Evolutionary conservation across 2,329 filamentous ascomycete genomes (phyloP), one percentile per base, ranked within the genome.

Genomic region (Aspergillus viridinutans): DNA sequence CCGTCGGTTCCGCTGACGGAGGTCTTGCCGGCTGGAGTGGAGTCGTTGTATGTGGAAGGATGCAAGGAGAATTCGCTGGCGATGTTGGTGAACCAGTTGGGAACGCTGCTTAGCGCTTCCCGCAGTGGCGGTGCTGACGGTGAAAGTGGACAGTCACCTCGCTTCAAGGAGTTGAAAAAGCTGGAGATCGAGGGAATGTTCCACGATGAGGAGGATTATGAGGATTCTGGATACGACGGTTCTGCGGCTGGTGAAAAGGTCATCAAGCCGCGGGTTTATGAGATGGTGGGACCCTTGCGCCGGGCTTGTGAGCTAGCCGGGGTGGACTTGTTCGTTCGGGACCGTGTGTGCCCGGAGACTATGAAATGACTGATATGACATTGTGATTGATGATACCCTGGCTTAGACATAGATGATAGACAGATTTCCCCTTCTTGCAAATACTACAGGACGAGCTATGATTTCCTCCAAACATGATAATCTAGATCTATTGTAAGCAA

Each of bases 121-220:
- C 54, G 9, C 59, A 55, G 7, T 38, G 32, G 32, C 32, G 5
- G 14, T 17, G 5, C 14, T 17, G 32, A 38, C 14, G 32, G 32
- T 38, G 8, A 17, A n/a, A 7, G 14, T 17, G 32, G 32, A 3
- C 32, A 7, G 32, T 17, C 32, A 38, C 5, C 14, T 38, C 14
- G 32, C 14, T 64, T 69, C 52, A 54, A 57, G 6, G n/a, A 17
- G 0, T 54, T 71, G 20, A 54, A 53, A 14, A 53, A 56, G 3
- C 6, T 71, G 1, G 61, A 69, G 21, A 62, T 71, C 5, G 68
- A 71, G 45, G 69, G 69, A 0, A 60, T 61, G 38, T 71, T 71
- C 51, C 67, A 65, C 20, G 62, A 67, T 3, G 62, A 63, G 43
- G 61, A 65, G 12, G 58, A 64, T 2, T 62, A 61, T n/a, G 66